phyloP scores from a whole-genome alignment of 345 rosid genomes.

The Murraya paniculata region DNA sequence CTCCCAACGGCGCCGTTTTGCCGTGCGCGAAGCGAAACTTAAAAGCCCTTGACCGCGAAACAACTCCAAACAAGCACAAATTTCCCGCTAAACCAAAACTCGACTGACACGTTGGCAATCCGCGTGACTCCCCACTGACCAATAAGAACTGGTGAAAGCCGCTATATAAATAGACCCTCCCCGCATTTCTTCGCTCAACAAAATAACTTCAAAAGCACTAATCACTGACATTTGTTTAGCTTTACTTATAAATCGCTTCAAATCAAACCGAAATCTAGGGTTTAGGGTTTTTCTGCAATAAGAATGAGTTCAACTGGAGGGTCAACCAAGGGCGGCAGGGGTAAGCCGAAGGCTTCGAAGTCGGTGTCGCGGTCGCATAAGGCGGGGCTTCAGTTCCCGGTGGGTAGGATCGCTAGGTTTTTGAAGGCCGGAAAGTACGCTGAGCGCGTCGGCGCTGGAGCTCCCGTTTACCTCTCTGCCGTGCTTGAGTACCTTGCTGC shows the following conservation, averaged over 20 bases:
- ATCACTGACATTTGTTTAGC: background rate
- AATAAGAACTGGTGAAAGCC: conserved; percentile 21
- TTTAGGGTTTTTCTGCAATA: conserved; percentile 9
- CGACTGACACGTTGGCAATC: conserved; percentile 51
- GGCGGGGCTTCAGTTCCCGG: conserved; percentile 86
- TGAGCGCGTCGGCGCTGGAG: conserved; percentile 80
- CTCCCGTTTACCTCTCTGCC: conserved; percentile 80
- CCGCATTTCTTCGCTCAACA: too few species aligned
- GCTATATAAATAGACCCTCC: conserved; percentile 22
- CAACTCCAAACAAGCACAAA: background rate
- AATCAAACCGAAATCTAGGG: background rate
- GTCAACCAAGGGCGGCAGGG: conserved; percentile 63
- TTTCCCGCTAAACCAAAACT: conserved; percentile 28
- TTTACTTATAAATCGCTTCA: background rate
- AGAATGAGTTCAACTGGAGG: conserved; percentile 58
- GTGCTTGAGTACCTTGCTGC: conserved; percentile 83
- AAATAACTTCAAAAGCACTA: background rate
- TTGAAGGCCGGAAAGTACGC: conserved; percentile 78
- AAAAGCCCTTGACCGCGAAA: background rate
- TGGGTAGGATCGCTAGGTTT: conserved; percentile 73
- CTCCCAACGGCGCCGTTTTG: background rate
- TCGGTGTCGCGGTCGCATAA: conserved; percentile 65
- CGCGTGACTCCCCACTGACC: conserved; percentile 8
- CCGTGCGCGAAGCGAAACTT: background rate
- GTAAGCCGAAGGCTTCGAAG: conserved; percentile 63